Conservation (phyloP, 1,284 basidiomycete species). For the Ceratobasidium sp. region DNA sequence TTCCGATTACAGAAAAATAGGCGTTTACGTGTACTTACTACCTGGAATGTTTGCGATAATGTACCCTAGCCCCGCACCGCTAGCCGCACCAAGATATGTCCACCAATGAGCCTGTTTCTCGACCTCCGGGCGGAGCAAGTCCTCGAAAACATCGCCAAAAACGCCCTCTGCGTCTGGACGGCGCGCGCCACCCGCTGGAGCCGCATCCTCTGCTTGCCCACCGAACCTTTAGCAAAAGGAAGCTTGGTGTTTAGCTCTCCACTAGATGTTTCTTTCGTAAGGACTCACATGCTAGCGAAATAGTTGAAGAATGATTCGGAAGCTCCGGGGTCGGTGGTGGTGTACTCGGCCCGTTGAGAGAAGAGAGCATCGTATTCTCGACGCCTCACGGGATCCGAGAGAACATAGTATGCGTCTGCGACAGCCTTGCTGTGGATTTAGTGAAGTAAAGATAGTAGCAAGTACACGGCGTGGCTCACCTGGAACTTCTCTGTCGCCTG, state of each 20-base stretch:
- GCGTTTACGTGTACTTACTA: slow-evolving; percentile 5
- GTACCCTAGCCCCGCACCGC: slow-evolving; percentile 77
- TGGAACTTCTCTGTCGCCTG: slow-evolving; percentile 86
- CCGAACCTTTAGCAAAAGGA: slow-evolving; percentile 59
- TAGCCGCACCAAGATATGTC: slow-evolving; percentile 79
- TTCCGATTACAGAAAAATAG: neutral
- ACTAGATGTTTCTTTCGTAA: neutral
- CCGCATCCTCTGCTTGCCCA: slow-evolving; percentile 52
- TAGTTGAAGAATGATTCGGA: slow-evolving; percentile 82
- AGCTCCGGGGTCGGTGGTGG: slow-evolving; percentile 70
- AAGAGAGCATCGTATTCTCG: slow-evolving; percentile 88
- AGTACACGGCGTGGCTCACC: slow-evolving; percentile 55
- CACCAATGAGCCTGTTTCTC: slow-evolving; percentile 77
- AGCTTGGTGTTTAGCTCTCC: neutral
- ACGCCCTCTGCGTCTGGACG: slow-evolving; percentile 83
- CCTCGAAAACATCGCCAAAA: slow-evolving; percentile 91
- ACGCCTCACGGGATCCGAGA: slow-evolving; percentile 80
- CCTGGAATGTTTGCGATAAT: slow-evolving; percentile 92
- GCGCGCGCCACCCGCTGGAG: slow-evolving; percentile 52
- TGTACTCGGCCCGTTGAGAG: slow-evolving; percentile 59
- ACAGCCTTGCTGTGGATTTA: slow-evolving; percentile 69
- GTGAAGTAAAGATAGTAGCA: neutral
- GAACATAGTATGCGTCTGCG: slow-evolving; percentile 96
- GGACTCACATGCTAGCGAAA: slow-evolving; percentile 69
- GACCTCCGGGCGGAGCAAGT: slow-evolving; percentile 84